Percentiles rank a stretch among this genome's conserved stretches.
Conservation (phyloP, 1,284 basidiomycete genomes). For the Neotropicomus parvogracilis region DNA sequence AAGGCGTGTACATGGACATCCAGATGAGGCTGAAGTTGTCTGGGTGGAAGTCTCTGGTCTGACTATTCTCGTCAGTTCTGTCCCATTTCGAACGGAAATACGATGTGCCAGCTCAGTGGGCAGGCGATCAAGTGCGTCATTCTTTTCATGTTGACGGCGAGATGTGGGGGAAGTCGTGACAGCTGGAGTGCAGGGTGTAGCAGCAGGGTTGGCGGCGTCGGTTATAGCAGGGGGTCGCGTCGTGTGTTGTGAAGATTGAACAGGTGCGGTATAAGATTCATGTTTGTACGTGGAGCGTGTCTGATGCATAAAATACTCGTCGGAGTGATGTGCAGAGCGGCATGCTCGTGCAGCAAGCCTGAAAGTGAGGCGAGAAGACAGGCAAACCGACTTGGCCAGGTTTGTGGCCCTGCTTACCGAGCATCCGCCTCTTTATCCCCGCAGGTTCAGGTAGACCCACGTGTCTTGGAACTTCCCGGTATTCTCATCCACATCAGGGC, state of each 20-base stretch:
- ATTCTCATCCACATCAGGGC: not conserved
- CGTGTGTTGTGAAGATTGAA: not conserved
- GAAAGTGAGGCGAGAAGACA: not conserved
- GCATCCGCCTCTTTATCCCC: conserved; percentile 7
- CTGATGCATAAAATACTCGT: not conserved
- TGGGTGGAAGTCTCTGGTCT: conserved; percentile 16
- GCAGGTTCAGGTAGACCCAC: not conserved
- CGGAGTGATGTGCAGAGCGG: not conserved
- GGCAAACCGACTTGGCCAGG: not conserved
- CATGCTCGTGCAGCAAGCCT: not conserved
- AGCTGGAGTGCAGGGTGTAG: too few relatives aligned
- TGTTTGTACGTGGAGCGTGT: not conserved
- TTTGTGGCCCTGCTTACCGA: not conserved
- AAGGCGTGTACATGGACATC: conserved; percentile 20
- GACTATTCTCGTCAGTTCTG: not conserved
- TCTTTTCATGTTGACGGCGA: not conserved
- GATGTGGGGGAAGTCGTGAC: not conserved
- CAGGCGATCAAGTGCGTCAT: not conserved
- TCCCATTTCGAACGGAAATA: not conserved
- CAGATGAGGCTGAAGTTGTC: conserved; percentile 22
- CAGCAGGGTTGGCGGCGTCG: too few relatives aligned
- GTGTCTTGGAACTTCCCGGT: not conserved
- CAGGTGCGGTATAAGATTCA: not conserved
- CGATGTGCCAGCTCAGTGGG: not conserved
- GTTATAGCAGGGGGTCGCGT: not conserved